A percentile compares a stretch with the other conserved stretches of the same genome.
Conservation (phyloP, 768 basidiomycete species). For the Suillus hirtellus region DNA sequence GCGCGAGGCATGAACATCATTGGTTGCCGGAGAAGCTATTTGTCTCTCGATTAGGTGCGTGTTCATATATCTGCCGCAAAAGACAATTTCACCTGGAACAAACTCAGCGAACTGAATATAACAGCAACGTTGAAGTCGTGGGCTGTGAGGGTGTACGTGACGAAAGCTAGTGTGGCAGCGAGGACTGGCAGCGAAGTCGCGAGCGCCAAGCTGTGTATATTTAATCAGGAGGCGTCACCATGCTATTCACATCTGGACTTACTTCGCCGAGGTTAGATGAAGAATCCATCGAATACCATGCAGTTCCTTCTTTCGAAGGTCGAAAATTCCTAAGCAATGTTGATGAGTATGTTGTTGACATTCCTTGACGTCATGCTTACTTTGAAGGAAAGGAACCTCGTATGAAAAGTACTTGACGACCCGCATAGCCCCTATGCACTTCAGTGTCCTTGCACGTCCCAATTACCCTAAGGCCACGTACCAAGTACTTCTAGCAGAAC, state of each 20-base stretch:
- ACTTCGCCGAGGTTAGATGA: background rate
- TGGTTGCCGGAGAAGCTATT: slow-evolving; percentile 64
- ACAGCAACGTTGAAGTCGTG: slow-evolving; percentile 61
- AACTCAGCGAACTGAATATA: slow-evolving; percentile 65
- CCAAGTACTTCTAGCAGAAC: slow-evolving; percentile 66
- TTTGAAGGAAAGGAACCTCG: slow-evolving; percentile 64
- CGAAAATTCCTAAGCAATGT: slow-evolving; percentile 34
- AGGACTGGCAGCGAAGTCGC: slow-evolving; percentile 63
- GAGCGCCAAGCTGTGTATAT: slow-evolving; percentile 29
- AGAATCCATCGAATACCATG: slow-evolving; percentile 5
- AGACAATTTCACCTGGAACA: slow-evolving; percentile 46
- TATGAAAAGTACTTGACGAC: slow-evolving; percentile 80
- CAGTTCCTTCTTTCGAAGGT: background rate
- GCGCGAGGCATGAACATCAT: slow-evolving; percentile 67
- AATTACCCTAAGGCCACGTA: slow-evolving; percentile 19
- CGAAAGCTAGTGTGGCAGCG: slow-evolving; percentile 65
- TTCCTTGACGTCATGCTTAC: slow-evolving; percentile 36
- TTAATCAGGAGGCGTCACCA: background rate
- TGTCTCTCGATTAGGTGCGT: background rate
- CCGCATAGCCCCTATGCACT: slow-evolving; percentile 53
- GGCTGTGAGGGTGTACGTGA: slow-evolving; percentile 59
- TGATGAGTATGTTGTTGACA: slow-evolving; percentile 2
- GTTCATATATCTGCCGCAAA: background rate
- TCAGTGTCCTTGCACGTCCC: background rate
- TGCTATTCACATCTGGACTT: background rate